Evolutionary conservation across 352 stramenopile genomes (phyloP).

Genomic region (Phytophthora foliorum): DNA sequence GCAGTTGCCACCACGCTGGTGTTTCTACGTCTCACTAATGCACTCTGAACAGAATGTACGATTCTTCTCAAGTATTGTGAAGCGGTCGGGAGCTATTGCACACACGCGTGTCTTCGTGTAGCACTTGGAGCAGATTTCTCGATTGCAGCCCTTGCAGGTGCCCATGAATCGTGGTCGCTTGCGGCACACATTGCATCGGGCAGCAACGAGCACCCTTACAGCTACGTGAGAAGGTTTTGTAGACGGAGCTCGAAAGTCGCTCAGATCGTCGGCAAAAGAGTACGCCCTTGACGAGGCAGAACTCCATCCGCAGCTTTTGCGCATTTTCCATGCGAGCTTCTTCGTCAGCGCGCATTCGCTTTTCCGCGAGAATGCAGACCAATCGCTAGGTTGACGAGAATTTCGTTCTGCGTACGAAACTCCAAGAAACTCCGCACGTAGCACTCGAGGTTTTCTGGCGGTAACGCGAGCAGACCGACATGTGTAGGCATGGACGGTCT

Average conservation of each 20-base stretch:
- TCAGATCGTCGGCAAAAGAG: constrained; percentile 36
- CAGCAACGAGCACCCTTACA: constrained; percentile 6
- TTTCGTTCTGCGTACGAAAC: constrained; percentile 23
- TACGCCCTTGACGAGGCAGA: constrained; percentile 26
- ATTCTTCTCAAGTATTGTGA: constrained; percentile 35
- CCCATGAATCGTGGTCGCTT: constrained; percentile 26
- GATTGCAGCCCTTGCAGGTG: constrained; percentile 34
- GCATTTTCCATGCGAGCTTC: constrained; percentile 38
- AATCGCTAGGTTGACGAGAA: constrained; percentile 23
- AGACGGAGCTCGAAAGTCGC: constrained; percentile 20
- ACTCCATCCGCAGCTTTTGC: constrained; percentile 27
- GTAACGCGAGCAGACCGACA: constrained; percentile 45
- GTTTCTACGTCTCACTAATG: constrained; percentile 22
- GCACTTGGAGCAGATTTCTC: constrained; percentile 31
- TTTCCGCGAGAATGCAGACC: constrained; percentile 23
- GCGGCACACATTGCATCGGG: constrained; percentile 23
- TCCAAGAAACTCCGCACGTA: constrained; percentile 48
- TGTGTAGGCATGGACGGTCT: constrained; percentile 23
- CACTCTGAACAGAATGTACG: constrained; percentile 38
- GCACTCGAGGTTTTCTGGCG: constrained; percentile 41
- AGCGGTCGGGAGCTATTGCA: constrained; percentile 27
- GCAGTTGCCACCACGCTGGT: constrained; percentile 27
- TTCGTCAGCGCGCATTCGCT: constrained; percentile 39
- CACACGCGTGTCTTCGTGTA: constrained; percentile 33
- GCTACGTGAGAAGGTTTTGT: constrained; percentile 4